Conservation (phyloP, 805 yeast species). For the Middelhovenomyces tepae region DNA sequence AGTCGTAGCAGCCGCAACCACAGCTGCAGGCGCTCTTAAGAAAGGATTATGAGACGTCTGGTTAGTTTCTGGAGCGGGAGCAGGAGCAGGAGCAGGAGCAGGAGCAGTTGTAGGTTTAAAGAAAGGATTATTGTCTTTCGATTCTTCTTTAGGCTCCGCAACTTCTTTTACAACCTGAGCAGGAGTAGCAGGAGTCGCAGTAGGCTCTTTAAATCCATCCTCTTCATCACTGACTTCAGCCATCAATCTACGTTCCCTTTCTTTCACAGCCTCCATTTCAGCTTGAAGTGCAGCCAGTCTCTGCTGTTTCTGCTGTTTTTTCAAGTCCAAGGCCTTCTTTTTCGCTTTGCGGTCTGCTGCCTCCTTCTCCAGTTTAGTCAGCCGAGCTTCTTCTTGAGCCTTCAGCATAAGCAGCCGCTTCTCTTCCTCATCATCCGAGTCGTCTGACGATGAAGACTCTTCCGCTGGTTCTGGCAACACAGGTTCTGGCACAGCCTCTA, state of each 20-base stretch:
- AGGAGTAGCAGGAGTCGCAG: slow-evolving; percentile 4
- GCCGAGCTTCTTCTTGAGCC: slow-evolving; percentile 18
- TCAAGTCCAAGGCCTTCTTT: slow-evolving; percentile 3
- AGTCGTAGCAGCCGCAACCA: slow-evolving; percentile 10
- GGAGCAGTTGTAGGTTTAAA: slow-evolving; percentile 8
- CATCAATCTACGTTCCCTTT: slow-evolving; percentile 10
- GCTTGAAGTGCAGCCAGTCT: slow-evolving; percentile 1
- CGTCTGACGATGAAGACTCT: slow-evolving; percentile 4
- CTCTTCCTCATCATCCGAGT: slow-evolving; percentile 26
- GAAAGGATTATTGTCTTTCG: slow-evolving; percentile 15
- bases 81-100: slow-evolving; percentile 8
- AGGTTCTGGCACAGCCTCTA: not conserved
- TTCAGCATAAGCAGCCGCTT: slow-evolving; percentile 27
- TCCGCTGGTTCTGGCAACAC: not conserved
- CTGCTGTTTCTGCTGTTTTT: slow-evolving; percentile 10
- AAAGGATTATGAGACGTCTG: slow-evolving; percentile 18
- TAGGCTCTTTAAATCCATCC: slow-evolving; percentile 15
- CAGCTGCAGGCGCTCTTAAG: slow-evolving; percentile 9
- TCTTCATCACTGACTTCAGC: slow-evolving; percentile 16
- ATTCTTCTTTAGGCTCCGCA: slow-evolving; percentile 5
- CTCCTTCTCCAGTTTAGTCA: slow-evolving; percentile 16
- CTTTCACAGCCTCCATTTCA: slow-evolving; percentile 18
- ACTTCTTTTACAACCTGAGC: slow-evolving; percentile 6
- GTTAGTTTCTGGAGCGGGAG: slow-evolving; percentile 6
- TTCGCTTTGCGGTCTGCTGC: slow-evolving; percentile 4